phyloP scores from a whole-genome alignment of 371 early-diverging fungal species.

The Mortierella sp. region DNA sequence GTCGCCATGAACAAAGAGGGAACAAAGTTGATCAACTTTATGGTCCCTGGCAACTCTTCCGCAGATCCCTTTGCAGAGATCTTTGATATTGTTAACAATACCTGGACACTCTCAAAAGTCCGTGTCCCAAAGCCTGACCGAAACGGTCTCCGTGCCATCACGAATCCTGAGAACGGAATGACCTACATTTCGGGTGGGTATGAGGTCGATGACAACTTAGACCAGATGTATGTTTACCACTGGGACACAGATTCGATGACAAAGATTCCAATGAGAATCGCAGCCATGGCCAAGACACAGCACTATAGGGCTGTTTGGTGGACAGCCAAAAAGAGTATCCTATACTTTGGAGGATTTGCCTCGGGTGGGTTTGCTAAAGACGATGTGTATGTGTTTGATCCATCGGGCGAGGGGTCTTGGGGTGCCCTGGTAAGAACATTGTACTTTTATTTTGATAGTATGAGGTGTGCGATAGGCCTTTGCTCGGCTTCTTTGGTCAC shows the following conservation, averaged over 20 bases:
- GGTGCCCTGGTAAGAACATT: background rate
- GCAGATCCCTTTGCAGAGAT: background rate
- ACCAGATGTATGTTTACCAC: background rate
- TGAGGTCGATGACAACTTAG: background rate
- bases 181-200: background rate
- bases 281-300: background rate
- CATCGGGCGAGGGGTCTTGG: background rate
- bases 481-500: background rate
- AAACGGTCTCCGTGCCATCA: background rate
- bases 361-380: background rate
- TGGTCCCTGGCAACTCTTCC: background rate
- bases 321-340: background rate
- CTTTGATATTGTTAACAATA: background rate
- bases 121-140: background rate
- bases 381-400: background rate
- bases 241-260: background rate
- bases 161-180: background rate
- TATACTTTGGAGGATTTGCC: slow-evolving; percentile 9
- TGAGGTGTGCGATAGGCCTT: background rate
- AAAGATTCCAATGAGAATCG: background rate
- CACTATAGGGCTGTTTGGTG: slow-evolving; percentile 1
- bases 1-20: background rate
- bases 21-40: background rate
- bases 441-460: background rate
- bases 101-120: background rate